Percentiles rank a stretch among this genome's conserved stretches.
These are phyloP conservation scores for Asterophora parasitica DNA, from an alignment of 768 basidiomycete species.

Conservation along the genomic window DNA sequence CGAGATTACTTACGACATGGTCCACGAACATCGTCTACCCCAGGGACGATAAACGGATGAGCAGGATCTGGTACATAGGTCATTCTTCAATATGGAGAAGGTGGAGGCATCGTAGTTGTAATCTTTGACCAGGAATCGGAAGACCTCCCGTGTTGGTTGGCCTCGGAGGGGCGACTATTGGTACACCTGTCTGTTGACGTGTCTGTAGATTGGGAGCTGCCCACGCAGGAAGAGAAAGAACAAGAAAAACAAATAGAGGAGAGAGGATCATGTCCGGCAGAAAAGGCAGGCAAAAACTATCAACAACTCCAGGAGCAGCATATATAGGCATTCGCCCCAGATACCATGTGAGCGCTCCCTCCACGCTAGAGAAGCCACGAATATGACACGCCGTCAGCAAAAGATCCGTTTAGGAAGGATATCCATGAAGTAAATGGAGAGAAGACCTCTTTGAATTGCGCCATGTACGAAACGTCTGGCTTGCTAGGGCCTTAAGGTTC, in stretches of 20 bases:
- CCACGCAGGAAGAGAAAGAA: slow-evolving; percentile 1
- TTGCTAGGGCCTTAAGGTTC: too few relatives aligned
- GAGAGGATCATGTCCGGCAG: background rate
- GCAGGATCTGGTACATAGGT: slow-evolving; percentile 2
- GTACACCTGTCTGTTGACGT: background rate
- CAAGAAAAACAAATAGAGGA: background rate
- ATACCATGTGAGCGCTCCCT: background rate
- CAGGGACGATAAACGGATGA: slow-evolving; percentile 10
- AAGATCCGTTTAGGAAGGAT: background rate
- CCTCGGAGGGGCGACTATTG: slow-evolving; percentile 9
- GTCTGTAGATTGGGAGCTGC: background rate
- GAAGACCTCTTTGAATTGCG: too few relatives aligned
- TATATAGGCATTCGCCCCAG: slow-evolving; percentile 4
- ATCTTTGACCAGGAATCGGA: slow-evolving; percentile 9
- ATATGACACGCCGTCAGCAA: background rate
- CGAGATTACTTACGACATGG: slow-evolving; percentile 11
- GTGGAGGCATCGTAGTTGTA: background rate
- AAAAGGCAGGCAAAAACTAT: too few relatives aligned
- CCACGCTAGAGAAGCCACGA: too few relatives aligned
- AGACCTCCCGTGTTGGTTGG: slow-evolving; percentile 5
- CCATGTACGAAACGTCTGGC: too few relatives aligned
- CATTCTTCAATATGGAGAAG: background rate
- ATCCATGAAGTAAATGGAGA: too few relatives aligned
- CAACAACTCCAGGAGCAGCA: too few relatives aligned
- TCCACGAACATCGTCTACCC: slow-evolving; percentile 8